phyloP scores from a whole-genome alignment of 2,329 filamentous ascomycete genomes.

The Paracoccidioides brasiliensis region DNA sequence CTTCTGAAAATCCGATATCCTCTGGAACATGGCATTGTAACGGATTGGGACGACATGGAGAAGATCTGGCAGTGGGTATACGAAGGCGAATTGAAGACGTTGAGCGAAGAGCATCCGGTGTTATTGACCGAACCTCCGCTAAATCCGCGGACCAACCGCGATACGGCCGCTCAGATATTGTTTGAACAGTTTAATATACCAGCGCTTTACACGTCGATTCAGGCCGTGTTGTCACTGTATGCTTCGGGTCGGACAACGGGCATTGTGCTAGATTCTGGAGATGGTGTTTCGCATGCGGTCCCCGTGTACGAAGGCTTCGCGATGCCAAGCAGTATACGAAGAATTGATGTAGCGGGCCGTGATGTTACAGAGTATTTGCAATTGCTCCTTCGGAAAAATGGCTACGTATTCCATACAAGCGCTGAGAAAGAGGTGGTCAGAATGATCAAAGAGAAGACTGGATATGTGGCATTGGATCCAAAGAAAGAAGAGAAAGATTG shows the following conservation, averaged over 20 bases:
- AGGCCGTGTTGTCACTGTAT: slow-evolving; percentile 91
- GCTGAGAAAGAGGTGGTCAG: slow-evolving; percentile 99
- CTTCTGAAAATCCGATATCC: slow-evolving; percentile 93
- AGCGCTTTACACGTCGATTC: slow-evolving; percentile 89
- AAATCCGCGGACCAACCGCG: slow-evolving; percentile 89
- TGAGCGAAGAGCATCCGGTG: slow-evolving; percentile 97
- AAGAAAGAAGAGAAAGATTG: slow-evolving; percentile 95
- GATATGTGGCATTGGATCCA: slow-evolving; percentile 82
- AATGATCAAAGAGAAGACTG: slow-evolving; percentile 88
- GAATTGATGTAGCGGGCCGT: slow-evolving; percentile 90
- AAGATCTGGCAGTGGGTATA: slow-evolving; percentile 98
- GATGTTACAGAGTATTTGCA: slow-evolving; percentile 96
- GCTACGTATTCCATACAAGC: slow-evolving; percentile 91
- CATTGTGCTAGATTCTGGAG: slow-evolving; percentile 86
- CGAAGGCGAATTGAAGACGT: slow-evolving; percentile 84
- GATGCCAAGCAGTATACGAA: slow-evolving; percentile 84
- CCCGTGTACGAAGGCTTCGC: slow-evolving; percentile 97
- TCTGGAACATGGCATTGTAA: slow-evolving; percentile 93
- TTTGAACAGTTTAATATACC: slow-evolving; percentile 99
- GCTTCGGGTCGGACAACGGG: slow-evolving; percentile 92
- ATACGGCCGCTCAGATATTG: slow-evolving; percentile 90
- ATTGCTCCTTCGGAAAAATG: slow-evolving; percentile 75
- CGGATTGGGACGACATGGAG: slow-evolving; percentile 99
- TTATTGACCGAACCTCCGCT: slow-evolving; percentile 90
- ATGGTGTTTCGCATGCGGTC: slow-evolving; percentile 93